Evolutionary conservation across 106 monocot genomes (phyloP), one percentile per base, ranked within the genome.

Genomic region (Acorus gramineus): DNA sequence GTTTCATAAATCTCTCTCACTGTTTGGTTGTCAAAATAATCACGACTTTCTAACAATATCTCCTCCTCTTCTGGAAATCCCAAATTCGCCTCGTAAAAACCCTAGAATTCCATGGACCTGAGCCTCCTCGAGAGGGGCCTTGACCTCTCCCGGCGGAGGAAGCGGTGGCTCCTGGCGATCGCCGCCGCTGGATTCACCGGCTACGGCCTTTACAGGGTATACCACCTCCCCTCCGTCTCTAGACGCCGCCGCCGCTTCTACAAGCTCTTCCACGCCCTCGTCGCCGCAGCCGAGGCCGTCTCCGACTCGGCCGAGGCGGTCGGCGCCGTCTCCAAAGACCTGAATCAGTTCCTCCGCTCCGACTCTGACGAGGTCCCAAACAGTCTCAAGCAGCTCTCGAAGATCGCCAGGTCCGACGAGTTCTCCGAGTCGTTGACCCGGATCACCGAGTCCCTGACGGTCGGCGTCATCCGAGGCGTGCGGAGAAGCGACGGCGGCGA

Each of bases 321-420:
- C 56, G 56, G 62, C 52, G 69, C 81, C 63, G 67, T 85, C 70
- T 75, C 85, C 11, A 54, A 70, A 57, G 93, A 89, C 56, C 67
- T 93, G 46, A 71, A 70, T 48, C 63, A 71, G 4, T 93, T 85
- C 66, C 82, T 93, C 12, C 62, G 64, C n/a, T 80, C 83, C 70
- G 76, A 76, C 12, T 77, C 85, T 42, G 80, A 85, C 57, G 77
- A 77, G 14, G 61, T 93, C 4, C 93, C 93, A 28, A 12, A 69
- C 8, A 80, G 75, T 50, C 14, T 93, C 42, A 65, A 10, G 66
- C 82, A 87, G 63, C 2, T 89, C 9, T 69, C 80, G 10, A 88
- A 85, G 69, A 52, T 93, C 65, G 74, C 74, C 7, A 12, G 53
- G 3, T 93, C 83, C 11, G 78, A 71, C 11, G 85, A 88, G 53